Conservation (phyloP, 192 early-diverging fungal species). For the Funneliformis geosporum region DNA sequence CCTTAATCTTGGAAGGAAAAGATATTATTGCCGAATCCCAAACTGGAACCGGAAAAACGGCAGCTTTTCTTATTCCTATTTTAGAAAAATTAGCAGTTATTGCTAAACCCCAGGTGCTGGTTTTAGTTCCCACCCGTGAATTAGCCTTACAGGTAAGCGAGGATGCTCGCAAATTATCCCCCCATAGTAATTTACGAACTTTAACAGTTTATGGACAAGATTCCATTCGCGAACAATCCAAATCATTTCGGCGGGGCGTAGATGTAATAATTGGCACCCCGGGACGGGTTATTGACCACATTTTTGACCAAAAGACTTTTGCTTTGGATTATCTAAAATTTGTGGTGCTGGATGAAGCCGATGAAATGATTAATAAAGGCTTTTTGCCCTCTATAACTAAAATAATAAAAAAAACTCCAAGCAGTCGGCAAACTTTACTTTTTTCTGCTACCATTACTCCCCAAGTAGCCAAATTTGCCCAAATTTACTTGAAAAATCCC, state of each 20-base stretch:
- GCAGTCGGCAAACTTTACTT: slow-evolving; percentile 63
- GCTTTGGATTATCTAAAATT: slow-evolving; percentile 57
- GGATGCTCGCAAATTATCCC: slow-evolving; percentile 31
- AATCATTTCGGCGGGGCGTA: slow-evolving; percentile 63
- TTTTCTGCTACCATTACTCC: slow-evolving; percentile 81
- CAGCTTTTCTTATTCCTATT: slow-evolving; percentile 47
- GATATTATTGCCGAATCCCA: slow-evolving; percentile 49
- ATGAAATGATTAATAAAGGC: slow-evolving; percentile 60
- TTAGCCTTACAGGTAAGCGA: slow-evolving; percentile 32
- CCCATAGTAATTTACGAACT: slow-evolving; percentile 30
- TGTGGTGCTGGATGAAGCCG: slow-evolving; percentile 73
- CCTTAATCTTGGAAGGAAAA: slow-evolving; percentile 53
- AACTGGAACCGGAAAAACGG: slow-evolving; percentile 44
- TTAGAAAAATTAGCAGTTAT: slow-evolving; percentile 26
- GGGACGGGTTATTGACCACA: slow-evolving; percentile 70
- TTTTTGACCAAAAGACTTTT: slow-evolving; percentile 74
- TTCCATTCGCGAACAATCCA: slow-evolving; percentile 78
- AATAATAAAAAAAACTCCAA: slow-evolving; percentile 36
- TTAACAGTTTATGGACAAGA: slow-evolving; percentile 82
- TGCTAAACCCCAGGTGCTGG: slow-evolving; percentile 22
- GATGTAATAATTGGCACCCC: slow-evolving; percentile 79
- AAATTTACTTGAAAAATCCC: no score
- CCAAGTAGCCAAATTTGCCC: background rate
- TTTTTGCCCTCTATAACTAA: slow-evolving; percentile 25
- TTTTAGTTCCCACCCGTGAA: slow-evolving; percentile 36